Percentiles rank a stretch among this genome's conserved stretches.
Evolutionary conservation across 805 yeast genomes (phyloP).

Genomic region (Brettanomyces nanus): DNA sequence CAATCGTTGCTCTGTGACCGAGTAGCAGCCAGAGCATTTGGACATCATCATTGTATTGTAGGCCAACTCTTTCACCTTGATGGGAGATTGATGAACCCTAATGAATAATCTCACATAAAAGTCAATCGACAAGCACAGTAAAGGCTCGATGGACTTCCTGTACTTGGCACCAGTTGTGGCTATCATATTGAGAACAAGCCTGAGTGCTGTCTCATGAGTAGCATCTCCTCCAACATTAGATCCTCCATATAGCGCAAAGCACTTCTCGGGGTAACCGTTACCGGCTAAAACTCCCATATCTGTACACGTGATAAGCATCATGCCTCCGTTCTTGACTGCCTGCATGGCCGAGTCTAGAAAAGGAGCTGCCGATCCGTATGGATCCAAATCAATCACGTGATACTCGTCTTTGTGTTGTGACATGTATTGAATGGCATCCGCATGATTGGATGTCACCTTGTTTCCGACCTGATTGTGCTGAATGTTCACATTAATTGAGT

Average conservation of each 20-base stretch:
- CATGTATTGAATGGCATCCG: constrained; percentile 90
- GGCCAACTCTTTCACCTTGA: constrained; percentile 71
- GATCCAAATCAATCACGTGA: constrained; percentile 91
- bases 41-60: constrained; percentile 70
- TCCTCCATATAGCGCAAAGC: constrained; percentile 93
- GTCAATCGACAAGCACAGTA: constrained; percentile 79
- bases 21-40: constrained; percentile 83
- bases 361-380: constrained; percentile 96
- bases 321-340: constrained; percentile 73
- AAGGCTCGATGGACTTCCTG: constrained; percentile 80
- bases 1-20: constrained; percentile 61
- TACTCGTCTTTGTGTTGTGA: constrained; percentile 42
- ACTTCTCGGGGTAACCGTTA: constrained; percentile 92
- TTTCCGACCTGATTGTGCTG: constrained; percentile 51
- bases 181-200: constrained; percentile 72
- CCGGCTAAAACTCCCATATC: constrained; percentile 96
- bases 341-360: constrained; percentile 90
- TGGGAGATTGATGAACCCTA: constrained; percentile 68
- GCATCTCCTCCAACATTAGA: constrained; percentile 78
- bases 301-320: constrained; percentile 88
- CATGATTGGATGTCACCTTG: constrained; percentile 60
- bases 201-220: constrained; percentile 86
- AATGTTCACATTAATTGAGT: constrained; percentile 65
- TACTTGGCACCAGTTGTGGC: constrained; percentile 84
- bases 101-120: constrained; percentile 86